Conservation (phyloP, 805 yeast genomes). For the Millerozyma acaciae region DNA sequence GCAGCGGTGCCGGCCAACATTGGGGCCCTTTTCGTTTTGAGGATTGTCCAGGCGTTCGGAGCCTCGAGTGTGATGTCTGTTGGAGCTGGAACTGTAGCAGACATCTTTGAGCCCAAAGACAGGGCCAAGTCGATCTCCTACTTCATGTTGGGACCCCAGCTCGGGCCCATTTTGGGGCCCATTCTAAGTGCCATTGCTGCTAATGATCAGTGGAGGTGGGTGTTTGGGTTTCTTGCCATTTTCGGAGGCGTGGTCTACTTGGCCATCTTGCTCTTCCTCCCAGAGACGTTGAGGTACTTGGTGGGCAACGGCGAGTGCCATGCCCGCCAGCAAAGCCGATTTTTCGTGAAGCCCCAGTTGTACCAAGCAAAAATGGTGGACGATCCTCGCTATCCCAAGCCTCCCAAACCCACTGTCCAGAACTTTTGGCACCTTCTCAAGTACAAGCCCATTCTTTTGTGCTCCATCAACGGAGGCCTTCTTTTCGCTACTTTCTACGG, state of each 20-base stretch:
- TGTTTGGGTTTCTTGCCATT: slow-evolving; percentile 29
- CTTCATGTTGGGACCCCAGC: slow-evolving; percentile 37
- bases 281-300: slow-evolving; percentile 36
- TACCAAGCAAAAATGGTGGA: slow-evolving; percentile 20
- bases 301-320: slow-evolving; percentile 39
- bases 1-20: slow-evolving; percentile 29
- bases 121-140: slow-evolving; percentile 31
- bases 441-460: slow-evolving; percentile 42
- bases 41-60: slow-evolving; percentile 36
- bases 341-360: slow-evolving; percentile 24
- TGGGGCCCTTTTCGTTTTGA: slow-evolving; percentile 23
- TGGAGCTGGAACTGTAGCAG: slow-evolving; percentile 36
- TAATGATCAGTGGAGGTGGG: slow-evolving; percentile 29
- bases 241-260: slow-evolving; percentile 22
- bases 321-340: too few species aligned
- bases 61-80: slow-evolving; percentile 34
- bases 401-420: slow-evolving; percentile 42
- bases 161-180: slow-evolving; percentile 39
- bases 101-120: slow-evolving; percentile 25
- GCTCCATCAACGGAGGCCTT: slow-evolving; percentile 46
- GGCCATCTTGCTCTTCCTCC: slow-evolving; percentile 27
- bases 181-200: slow-evolving; percentile 25
- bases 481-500: slow-evolving; percentile 55
- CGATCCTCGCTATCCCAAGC: slow-evolving; percentile 34
- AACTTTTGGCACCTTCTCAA: slow-evolving; percentile 34